Evolutionary conservation across 2,329 filamentous ascomycete genomes (phyloP).

Genomic region (Pseudocercospora pini-densiflorae): DNA sequence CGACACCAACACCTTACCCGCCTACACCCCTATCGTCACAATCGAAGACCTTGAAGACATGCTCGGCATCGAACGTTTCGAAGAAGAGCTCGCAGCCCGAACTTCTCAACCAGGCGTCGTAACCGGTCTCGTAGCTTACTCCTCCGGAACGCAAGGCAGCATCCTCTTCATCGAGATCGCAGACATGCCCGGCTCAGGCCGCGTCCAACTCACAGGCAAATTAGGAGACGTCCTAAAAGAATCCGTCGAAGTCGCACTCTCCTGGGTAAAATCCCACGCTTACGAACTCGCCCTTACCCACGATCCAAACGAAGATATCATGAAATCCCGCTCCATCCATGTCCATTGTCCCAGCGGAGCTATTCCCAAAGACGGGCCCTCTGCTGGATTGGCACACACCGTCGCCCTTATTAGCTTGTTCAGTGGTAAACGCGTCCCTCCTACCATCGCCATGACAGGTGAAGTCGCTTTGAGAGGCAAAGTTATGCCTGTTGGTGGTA

Average conservation of each 20-base stretch:
- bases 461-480: slow-evolving; percentile 81
- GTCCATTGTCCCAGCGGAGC: slow-evolving; percentile 95
- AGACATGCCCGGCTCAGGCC: slow-evolving; percentile 91
- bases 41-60: slow-evolving; percentile 86
- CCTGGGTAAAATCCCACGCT: slow-evolving; percentile 96
- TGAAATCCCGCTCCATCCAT: slow-evolving; percentile 92
- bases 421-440: slow-evolving; percentile 80
- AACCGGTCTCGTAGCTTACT: slow-evolving; percentile 94
- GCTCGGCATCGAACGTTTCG: slow-evolving; percentile 88
- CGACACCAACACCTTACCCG: slow-evolving; percentile 67
- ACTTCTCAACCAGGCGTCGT: slow-evolving; percentile 83
- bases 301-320: slow-evolving; percentile 85
- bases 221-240: slow-evolving; percentile 97
- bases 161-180: slow-evolving; percentile 99
- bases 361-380: slow-evolving; percentile 88
- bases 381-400: slow-evolving; percentile 89
- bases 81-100: slow-evolving; percentile 93
- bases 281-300: slow-evolving; percentile 85
- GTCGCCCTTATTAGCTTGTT: slow-evolving; percentile 92
- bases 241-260: slow-evolving; percentile 92
- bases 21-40: slow-evolving; percentile 74
- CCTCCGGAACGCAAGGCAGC: slow-evolving; percentile 86
- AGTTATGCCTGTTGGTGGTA: slow-evolving; percentile 92
- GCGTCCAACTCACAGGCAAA: slow-evolving; percentile 94
- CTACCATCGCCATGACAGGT: slow-evolving; percentile 92